phyloP scores from a whole-genome alignment of 1,284 basidiomycete genomes.

The Marasmius fiardii region DNA sequence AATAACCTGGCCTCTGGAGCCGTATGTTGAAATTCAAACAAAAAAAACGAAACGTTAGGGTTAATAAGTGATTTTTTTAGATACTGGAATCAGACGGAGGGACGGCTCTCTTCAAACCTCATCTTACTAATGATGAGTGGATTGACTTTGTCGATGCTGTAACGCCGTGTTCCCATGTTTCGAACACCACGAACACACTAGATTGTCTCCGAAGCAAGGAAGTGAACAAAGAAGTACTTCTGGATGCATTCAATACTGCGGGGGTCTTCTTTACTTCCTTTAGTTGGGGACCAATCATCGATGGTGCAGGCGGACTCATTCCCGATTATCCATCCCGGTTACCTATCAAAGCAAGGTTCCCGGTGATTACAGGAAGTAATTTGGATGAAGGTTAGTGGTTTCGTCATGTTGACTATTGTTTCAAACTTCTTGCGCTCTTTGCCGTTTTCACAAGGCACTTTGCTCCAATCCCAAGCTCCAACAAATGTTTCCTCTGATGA shows the following conservation, averaged over 20 bases:
- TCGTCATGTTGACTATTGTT: neutral
- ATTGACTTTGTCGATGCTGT: neutral
- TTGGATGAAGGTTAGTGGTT: neutral
- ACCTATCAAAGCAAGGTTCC: neutral
- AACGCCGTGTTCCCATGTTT: neutral
- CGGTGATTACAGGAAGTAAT: neutral
- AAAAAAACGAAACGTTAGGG: neutral
- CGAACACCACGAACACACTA: neutral
- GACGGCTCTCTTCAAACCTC: neutral
- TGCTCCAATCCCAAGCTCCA: neutral
- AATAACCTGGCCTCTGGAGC: neutral
- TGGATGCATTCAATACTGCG: neutral
- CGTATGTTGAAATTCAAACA: neutral
- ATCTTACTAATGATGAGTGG: neutral
- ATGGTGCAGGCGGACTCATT: neutral
- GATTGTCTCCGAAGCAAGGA: neutral
- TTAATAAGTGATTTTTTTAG: neutral
- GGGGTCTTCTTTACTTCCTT: neutral
- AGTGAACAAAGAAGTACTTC: neutral
- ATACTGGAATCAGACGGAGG: neutral
- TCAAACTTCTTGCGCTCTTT: no score
- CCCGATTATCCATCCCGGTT: neutral
- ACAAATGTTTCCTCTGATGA: neutral
- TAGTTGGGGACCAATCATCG: neutral
- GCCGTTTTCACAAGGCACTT: no score